Base-by-base conservation (phyloP, 768 basidiomycete species). In the Pisolithus marmoratus region DNA sequence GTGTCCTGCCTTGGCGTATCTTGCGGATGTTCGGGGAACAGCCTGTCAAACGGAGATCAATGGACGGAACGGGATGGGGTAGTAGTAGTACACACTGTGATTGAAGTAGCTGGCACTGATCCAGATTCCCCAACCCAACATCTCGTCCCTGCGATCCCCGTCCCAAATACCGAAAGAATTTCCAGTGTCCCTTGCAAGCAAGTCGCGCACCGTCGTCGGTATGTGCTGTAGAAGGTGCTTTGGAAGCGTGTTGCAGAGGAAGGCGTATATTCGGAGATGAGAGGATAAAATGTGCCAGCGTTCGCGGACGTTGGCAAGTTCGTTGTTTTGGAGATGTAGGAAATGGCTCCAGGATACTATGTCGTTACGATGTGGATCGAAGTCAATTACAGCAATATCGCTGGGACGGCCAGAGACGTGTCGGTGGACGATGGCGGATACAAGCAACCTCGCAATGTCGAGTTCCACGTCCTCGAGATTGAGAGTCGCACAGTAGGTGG, bases 161-260 rank as follows among this genome's bases (percentile, higher is more conserved):
- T 85, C 82, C 80, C 81, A 86, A 43, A 87, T 76, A 15, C 84
- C 85, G 54, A 87, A 86, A 8, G 81, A 75, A 55, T 86, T 86
- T 20, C 84, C 83, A 22, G 77, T 74, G 53, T 85, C 83, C 12
- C 84, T 75, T 15, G 74, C 74, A 17, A 85, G 67, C 9, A 83
- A 66, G 2, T 70, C 74, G n/a, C 84, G 78, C 29, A 81, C 72
- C 8, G 73, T 72, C 9, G 73, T 72, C 9, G 70, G 74, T 4
- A 78, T 60, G 47, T 72, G 78, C 48, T 59, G 58, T 43, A 52
- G 54, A 14, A 73, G 63, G 20, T 62, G 42, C 48, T 60, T 45
- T 11, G 57, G 52, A 26, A 76, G 60, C 37, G 70, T 60, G 38
- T 72, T 67, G 24, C 71, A 68, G 42, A 85, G 64, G 58, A 83